These are phyloP conservation scores for Tetraselmis chui DNA, from an alignment of 139 green algal genomes.

Conservation along the genomic window DNA sequence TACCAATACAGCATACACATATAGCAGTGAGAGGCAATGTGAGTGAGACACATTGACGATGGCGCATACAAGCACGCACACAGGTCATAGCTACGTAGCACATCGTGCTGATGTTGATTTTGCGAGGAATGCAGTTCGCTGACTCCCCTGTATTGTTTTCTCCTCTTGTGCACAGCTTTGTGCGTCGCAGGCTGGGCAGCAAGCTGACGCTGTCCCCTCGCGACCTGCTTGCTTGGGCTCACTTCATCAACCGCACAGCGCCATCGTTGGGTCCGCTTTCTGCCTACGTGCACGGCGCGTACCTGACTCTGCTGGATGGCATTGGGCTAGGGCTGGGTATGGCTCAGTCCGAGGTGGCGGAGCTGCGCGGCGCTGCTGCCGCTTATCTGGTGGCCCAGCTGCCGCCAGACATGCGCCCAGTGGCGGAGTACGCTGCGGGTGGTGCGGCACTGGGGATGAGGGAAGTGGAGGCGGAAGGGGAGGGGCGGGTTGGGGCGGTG, in stretches of 20 bases:
- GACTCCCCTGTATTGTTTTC: no score
- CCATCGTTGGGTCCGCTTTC: slow-evolving; percentile 38
- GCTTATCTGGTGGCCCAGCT: slow-evolving; percentile 51
- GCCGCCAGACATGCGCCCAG: slow-evolving; percentile 20
- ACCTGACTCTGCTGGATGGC: slow-evolving; percentile 89
- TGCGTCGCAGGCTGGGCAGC: background rate
- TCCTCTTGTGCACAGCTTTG: no score
- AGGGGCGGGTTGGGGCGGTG: slow-evolving; percentile 1
- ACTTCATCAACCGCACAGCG: slow-evolving; percentile 69
- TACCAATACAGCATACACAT: no score
- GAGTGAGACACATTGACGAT: no score
- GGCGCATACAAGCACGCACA: no score
- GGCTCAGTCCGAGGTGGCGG: slow-evolving; percentile 21
- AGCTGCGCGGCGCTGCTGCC: slow-evolving; percentile 41
- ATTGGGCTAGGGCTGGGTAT: slow-evolving; percentile 77
- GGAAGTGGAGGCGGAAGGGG: background rate
- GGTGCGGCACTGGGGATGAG: background rate
- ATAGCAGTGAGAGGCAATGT: no score
- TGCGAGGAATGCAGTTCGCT: no score
- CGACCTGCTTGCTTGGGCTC: slow-evolving; percentile 86
- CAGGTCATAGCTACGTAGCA: no score
- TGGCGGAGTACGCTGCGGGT: slow-evolving; percentile 25
- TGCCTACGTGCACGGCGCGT: slow-evolving; percentile 81
- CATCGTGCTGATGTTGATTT: no score
- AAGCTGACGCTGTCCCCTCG: slow-evolving; percentile 61